Conservation (phyloP, 768 basidiomycete genomes). For the Rickenella mellea region DNA sequence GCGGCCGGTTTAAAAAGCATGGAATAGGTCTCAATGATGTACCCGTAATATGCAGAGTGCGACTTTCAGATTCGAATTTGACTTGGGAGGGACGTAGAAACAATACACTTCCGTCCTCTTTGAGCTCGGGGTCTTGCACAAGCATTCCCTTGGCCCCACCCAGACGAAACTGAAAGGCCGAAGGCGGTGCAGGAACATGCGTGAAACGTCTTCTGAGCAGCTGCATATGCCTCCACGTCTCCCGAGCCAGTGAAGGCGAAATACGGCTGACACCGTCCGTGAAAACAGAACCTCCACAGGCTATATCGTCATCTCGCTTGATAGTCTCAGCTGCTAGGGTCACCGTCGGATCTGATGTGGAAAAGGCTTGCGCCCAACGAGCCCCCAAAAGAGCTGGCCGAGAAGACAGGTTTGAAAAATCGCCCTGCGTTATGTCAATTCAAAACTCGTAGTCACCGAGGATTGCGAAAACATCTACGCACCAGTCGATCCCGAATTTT, state of each 20-base stretch:
- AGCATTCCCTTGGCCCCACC: constrained; percentile 42
- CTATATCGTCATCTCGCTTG: constrained; percentile 17
- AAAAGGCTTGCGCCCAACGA: constrained; percentile 47
- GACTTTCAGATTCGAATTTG: constrained; percentile 34
- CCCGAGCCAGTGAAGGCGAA: constrained; percentile 24
- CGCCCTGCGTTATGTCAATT: constrained; percentile 19
- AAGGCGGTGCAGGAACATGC: constrained; percentile 19
- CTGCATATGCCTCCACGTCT: constrained; percentile 28
- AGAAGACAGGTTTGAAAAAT: constrained; percentile 25
- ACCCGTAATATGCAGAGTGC: constrained; percentile 37
- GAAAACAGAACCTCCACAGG: constrained; percentile 24
- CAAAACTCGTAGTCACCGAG: neutral
- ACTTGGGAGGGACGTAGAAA: constrained; percentile 34
- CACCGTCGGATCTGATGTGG: constrained; percentile 38
- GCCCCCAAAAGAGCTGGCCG: constrained; percentile 41
- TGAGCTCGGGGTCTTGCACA: constrained; percentile 28
- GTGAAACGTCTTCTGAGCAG: constrained; percentile 14
- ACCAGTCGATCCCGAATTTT: constrained; percentile 26
- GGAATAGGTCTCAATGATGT: constrained; percentile 33
- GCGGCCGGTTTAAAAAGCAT: constrained; percentile 36
- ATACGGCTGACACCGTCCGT: constrained; percentile 46
- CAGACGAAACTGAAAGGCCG: constrained; percentile 34
- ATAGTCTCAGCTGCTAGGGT: constrained; percentile 27
- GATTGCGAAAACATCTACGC: constrained; percentile 3
- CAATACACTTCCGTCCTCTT: constrained; percentile 22